Conservation (phyloP, 2,329 filamentous ascomycete species). For the Tricladium varicosporioides region DNA sequence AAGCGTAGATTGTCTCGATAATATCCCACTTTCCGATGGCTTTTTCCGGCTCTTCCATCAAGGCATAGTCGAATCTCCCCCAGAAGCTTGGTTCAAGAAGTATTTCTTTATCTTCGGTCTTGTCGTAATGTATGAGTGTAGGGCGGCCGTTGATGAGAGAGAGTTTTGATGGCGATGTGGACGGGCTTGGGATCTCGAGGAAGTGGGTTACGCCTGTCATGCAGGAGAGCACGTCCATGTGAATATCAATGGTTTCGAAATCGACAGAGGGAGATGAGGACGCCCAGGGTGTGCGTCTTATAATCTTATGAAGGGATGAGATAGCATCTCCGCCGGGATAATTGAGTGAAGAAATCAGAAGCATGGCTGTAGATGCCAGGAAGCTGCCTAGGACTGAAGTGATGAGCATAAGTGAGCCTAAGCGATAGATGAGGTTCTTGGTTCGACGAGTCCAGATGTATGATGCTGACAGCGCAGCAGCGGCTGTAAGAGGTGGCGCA, state of each 20-base stretch:
- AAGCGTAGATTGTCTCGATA: slow-evolving; percentile 56
- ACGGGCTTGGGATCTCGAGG: slow-evolving; percentile 38
- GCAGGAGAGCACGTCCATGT: slow-evolving; percentile 65
- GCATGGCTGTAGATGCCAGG: slow-evolving; percentile 60
- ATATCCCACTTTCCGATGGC: slow-evolving; percentile 55
- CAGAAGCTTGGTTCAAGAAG: slow-evolving; percentile 55
- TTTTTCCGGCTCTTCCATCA: slow-evolving; percentile 51
- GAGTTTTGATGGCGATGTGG: slow-evolving; percentile 32
- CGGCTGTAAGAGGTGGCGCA: slow-evolving; percentile 75
- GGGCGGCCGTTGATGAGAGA: slow-evolving; percentile 23
- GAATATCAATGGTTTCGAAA: slow-evolving; percentile 44
- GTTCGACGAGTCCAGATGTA: slow-evolving; percentile 65
- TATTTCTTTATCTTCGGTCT: slow-evolving; percentile 53
- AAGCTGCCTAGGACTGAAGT: slow-evolving; percentile 61
- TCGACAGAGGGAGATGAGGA: background rate
- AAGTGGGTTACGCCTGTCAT: slow-evolving; percentile 72
- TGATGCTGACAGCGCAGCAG: slow-evolving; percentile 70
- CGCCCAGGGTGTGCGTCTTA: slow-evolving; percentile 20
- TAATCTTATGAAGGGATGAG: slow-evolving; percentile 44
- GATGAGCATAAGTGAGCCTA: slow-evolving; percentile 54
- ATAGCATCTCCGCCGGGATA: slow-evolving; percentile 90
- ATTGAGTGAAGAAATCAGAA: slow-evolving; percentile 81
- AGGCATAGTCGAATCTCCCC: slow-evolving; percentile 61
- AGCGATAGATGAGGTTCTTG: slow-evolving; percentile 56
- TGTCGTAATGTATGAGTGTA: slow-evolving; percentile 48